Evolutionary conservation across 768 basidiomycete species (phyloP), one percentile per base, ranked within the genome.

Genomic region (Cyathus striatus): DNA sequence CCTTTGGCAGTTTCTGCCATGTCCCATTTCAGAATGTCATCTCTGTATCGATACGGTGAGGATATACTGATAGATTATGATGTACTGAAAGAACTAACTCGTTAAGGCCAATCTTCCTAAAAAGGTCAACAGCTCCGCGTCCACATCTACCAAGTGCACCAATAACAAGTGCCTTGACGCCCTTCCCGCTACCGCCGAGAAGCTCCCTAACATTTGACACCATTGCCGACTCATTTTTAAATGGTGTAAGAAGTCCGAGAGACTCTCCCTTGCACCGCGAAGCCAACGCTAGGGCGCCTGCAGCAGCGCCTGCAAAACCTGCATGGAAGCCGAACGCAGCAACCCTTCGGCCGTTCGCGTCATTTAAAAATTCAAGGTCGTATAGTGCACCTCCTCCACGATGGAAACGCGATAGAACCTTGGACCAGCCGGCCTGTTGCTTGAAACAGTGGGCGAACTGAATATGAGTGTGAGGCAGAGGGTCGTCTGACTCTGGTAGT

Each of bases 401-500:
- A 60, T 78, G 68, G 72, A 97, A 99, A 17, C 96, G 86, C 23
- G 81, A 72, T 22, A 99, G 80, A 23, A 97, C 79, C 34, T 79
- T 70, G 6, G 79, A 73, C 95, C 96, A 99, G 17, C 96, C 96
- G 2, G 75, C 90, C 61, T 99, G 96, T 33, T 79, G 69, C 67
- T 99, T 99, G 78, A 90, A 98, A 65, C 94, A 96, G 62, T 98
- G 96, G 3, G 93, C 94, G 54, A 98, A 99, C 55, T 96, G 92
- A 58, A 99, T 92, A 64, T 99, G 96, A 2, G 89, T 91, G 64
- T 99, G 96, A 6, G 79, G 81, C 14, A 99, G 70, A 17, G 95
- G 87, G 24, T 82, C 81, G 36, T 78, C 73, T 32, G 91, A 94
- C 42, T 69, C 79, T 18, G 86, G 81, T n/a, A 98, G 80, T 59